Conservation (phyloP, 148 eudicot species). For the Cornus suecica region DNA sequence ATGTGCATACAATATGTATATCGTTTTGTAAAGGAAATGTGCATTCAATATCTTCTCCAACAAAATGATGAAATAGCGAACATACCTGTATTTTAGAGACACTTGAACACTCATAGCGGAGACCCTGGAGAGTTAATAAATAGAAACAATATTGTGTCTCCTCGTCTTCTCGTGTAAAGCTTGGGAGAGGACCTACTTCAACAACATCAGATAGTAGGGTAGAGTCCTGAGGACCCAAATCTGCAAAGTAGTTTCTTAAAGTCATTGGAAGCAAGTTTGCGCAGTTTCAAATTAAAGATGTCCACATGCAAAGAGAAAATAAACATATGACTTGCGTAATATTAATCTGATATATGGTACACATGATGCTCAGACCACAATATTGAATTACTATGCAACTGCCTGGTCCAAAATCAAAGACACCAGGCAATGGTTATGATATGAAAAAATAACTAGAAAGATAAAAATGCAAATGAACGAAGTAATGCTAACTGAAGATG, state of each 20-base stretch:
- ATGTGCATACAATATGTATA: neutral
- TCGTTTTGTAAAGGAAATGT: no score
- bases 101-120: conserved; percentile 81
- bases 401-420: neutral
- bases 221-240: conserved; percentile 92
- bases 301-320: neutral
- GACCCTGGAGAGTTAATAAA: conserved; percentile 67
- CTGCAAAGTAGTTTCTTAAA: conserved; percentile 35
- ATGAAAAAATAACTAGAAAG: no score
- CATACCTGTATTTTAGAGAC: conserved; percentile 67
- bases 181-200: conserved; percentile 72
- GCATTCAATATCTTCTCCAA: neutral
- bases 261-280: neutral
- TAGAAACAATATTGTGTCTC: conserved; percentile 70
- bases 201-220: conserved; percentile 71
- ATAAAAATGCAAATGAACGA: no score
- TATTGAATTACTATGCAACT: neutral
- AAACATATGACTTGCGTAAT: neutral
- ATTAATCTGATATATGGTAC: neutral
- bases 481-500: neutral
- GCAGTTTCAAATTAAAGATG: neutral
- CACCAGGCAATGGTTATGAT: neutral
- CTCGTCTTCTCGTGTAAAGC: conserved; percentile 61
- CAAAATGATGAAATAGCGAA: neutral
- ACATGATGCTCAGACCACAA: neutral